Evolutionary conservation across 148 eudicot genomes (phyloP).

Genomic region (Spergularia bocconei): DNA sequence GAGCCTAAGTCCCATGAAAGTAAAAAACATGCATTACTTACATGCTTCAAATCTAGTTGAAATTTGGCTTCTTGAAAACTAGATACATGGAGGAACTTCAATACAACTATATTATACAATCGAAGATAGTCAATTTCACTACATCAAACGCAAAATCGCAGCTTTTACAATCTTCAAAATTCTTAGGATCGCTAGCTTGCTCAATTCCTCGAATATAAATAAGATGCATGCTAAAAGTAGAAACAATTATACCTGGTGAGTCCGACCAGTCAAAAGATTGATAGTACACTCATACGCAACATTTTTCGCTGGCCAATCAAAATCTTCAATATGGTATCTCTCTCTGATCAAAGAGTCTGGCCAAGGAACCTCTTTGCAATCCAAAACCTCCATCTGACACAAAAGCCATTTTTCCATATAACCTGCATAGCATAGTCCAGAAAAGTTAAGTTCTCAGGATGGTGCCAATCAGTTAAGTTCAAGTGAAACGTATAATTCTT

Average conservation of each 20-base stretch:
- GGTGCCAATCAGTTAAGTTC: neutral
- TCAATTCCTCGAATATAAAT: slow-evolving; percentile 9
- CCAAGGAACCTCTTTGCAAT: slow-evolving; percentile 92
- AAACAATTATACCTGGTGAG: slow-evolving; percentile 73
- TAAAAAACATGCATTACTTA: neutral
- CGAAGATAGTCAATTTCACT: neutral
- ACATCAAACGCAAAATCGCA: neutral
- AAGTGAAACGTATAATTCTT: neutral
- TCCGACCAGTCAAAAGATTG: slow-evolving; percentile 88
- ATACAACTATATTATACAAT: neutral
- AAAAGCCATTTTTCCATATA: slow-evolving; percentile 59
- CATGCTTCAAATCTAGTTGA: neutral
- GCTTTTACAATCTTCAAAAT: neutral
- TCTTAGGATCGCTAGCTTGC: neutral
- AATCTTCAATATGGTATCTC: slow-evolving; percentile 53
- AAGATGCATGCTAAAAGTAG: neutral
- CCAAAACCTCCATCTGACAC: slow-evolving; percentile 88
- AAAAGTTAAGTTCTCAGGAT: neutral
- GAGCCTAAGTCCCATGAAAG: no score
- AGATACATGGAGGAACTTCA: neutral
- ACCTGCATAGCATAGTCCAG: slow-evolving; percentile 38
- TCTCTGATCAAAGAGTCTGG: slow-evolving; percentile 46
- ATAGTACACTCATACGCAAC: slow-evolving; percentile 89
- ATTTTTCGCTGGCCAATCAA: slow-evolving; percentile 72
- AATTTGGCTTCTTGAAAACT: neutral